phyloP scores from a whole-genome alignment of 2,329 filamentous ascomycete species.

The Neofusicoccum kwambonambiense region DNA sequence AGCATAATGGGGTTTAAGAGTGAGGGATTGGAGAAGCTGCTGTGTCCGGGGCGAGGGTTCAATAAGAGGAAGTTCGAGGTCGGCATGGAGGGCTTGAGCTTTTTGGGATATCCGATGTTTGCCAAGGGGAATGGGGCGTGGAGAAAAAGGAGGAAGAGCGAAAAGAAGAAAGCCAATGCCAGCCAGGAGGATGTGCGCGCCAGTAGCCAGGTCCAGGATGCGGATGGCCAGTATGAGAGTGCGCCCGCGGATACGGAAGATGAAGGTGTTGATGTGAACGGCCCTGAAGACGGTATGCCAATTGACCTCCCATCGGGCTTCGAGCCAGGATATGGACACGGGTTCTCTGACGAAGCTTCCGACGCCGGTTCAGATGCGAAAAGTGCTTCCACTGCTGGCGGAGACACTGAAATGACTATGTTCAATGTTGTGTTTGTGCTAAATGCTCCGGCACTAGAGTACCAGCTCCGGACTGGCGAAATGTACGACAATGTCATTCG shows the following conservation, averaged over 20 bases:
- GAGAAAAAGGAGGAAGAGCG: slow-evolving; percentile 35
- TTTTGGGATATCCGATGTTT: slow-evolving; percentile 43
- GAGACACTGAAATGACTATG: slow-evolving; percentile 82
- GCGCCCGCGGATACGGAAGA: slow-evolving; percentile 20
- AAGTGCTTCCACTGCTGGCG: slow-evolving; percentile 38
- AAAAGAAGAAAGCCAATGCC: slow-evolving; percentile 20
- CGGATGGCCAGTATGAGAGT: neutral
- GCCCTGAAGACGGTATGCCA: slow-evolving; percentile 17
- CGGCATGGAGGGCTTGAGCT: slow-evolving; percentile 40
- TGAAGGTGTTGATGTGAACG: slow-evolving; percentile 21
- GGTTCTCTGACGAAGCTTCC: slow-evolving; percentile 33
- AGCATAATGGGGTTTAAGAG: slow-evolving; percentile 40
- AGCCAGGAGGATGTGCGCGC: neutral
- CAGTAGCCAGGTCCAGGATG: neutral
- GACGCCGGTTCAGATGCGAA: slow-evolving; percentile 39
- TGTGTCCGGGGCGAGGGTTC: slow-evolving; percentile 36
- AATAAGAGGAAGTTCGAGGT: slow-evolving; percentile 43
- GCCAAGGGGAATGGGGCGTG: slow-evolving; percentile 41
- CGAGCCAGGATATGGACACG: slow-evolving; percentile 42
- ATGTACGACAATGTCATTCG: slow-evolving; percentile 88
- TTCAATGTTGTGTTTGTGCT: slow-evolving; percentile 96
- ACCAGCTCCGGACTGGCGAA: slow-evolving; percentile 68
- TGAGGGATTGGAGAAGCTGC: slow-evolving; percentile 40
- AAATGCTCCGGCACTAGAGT: slow-evolving; percentile 74
- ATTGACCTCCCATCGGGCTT: slow-evolving; percentile 37